Evolutionary conservation across 2,329 filamentous ascomycete genomes (phyloP).

Genomic region (Cercospora beticola): DNA sequence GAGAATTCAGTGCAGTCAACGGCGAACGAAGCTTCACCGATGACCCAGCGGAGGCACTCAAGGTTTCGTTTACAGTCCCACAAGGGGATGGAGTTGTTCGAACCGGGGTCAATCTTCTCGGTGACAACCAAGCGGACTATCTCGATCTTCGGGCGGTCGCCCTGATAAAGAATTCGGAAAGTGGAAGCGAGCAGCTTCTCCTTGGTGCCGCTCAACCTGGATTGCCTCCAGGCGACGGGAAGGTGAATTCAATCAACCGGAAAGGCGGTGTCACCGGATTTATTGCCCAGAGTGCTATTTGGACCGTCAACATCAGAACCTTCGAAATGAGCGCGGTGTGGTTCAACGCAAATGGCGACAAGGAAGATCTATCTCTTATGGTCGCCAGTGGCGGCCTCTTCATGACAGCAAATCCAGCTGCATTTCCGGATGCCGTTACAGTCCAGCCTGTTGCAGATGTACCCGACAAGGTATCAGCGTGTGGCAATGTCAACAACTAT

Average conservation of each 20-base stretch:
- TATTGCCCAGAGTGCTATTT: neutral
- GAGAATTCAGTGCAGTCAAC: neutral
- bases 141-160: neutral
- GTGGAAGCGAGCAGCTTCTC: neutral
- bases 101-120: neutral
- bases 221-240: neutral
- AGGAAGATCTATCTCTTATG: neutral
- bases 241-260: neutral
- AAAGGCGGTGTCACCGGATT: neutral
- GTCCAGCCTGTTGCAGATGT: neutral
- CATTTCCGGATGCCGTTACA: neutral
- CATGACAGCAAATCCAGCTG: neutral
- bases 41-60: neutral
- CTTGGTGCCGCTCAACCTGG: neutral
- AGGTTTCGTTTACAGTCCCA: neutral
- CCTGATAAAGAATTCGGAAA: neutral
- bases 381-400: neutral
- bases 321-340: constrained; percentile 1
- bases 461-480: neutral
- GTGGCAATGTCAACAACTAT: neutral
- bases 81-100: neutral
- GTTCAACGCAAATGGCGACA: neutral
- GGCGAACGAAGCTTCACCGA: neutral
- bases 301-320: neutral
- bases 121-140: neutral